Evolutionary conservation across 768 basidiomycete genomes (phyloP).

Genomic region (Leccinum subtestaceum): DNA sequence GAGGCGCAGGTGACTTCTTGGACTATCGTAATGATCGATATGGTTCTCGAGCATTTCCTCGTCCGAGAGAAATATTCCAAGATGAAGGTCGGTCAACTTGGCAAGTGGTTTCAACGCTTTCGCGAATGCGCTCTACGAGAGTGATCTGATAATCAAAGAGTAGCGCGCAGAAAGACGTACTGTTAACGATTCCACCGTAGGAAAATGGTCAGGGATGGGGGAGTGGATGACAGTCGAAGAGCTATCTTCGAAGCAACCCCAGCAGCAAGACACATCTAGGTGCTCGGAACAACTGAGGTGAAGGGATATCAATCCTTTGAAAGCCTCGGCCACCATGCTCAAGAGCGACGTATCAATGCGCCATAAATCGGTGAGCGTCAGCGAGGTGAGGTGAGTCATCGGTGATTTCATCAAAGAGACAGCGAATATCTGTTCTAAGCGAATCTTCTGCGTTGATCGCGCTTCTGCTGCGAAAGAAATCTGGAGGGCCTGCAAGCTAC

Average conservation of each 20-base stretch:
- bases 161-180: conserved; percentile 39
- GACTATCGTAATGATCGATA: conserved; percentile 29
- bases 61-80: conserved; percentile 64
- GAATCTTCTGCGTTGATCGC: conserved; percentile 42
- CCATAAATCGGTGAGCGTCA: conserved; percentile 55
- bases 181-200: conserved; percentile 42
- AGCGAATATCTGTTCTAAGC: conserved; percentile 34
- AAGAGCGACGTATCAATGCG: conserved; percentile 53
- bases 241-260: conserved; percentile 63
- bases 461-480: conserved; percentile 45
- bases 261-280: conserved; percentile 57
- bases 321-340: conserved; percentile 40
- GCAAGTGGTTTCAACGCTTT: conserved; percentile 44
- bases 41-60: conserved; percentile 48
- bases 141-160: conserved; percentile 3
- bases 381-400: conserved; percentile 39
- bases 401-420: conserved; percentile 25
- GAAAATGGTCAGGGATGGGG: conserved; percentile 54
- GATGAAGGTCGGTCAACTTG: conserved; percentile 47
- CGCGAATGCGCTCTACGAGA: conserved; percentile 41
- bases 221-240: conserved; percentile 55
- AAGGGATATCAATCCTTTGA: conserved; percentile 47
- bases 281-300: conserved; percentile 60
- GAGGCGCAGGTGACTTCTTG: conserved; percentile 19
- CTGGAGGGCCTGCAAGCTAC: conserved; percentile 37